A percentile compares a stretch with the other conserved stretches of the same genome.
phyloP scores from a whole-genome alignment of 441 rosid species.

The Mallotus japonicus region DNA sequence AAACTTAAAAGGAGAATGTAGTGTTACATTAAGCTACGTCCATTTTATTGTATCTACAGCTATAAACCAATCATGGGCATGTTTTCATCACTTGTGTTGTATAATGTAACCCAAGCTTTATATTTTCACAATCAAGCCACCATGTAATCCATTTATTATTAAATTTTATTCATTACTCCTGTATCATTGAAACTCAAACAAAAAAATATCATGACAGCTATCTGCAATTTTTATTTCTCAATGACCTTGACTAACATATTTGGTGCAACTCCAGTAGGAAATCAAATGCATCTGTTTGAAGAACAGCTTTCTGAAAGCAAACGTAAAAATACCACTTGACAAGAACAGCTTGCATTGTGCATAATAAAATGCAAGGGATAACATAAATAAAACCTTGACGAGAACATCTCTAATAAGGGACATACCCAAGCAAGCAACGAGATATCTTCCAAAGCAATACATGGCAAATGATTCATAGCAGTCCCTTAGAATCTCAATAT shows the following conservation, averaged over 20 bases:
- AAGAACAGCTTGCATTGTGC: no score
- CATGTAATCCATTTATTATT: not conserved
- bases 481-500: constrained; percentile 89
- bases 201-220: not conserved
- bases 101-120: not conserved
- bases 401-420: constrained; percentile 24
- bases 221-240: not conserved
- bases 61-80: not conserved
- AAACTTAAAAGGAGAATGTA: not conserved
- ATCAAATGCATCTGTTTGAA: not conserved
- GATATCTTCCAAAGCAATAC: constrained; percentile 99
- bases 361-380: not conserved
- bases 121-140: not conserved
- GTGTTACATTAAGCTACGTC: not conserved
- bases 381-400: not conserved
- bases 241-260: not conserved
- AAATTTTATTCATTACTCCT: not conserved
- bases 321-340: not conserved
- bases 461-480: constrained; percentile 99
- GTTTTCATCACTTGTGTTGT: not conserved
- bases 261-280: not conserved
- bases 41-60: not conserved
- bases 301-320: not conserved
- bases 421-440: constrained; percentile 97
- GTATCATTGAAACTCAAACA: not conserved